Evolutionary conservation across 129 eudicot species (phyloP).

Genomic region (Oenanthe sinensis): DNA sequence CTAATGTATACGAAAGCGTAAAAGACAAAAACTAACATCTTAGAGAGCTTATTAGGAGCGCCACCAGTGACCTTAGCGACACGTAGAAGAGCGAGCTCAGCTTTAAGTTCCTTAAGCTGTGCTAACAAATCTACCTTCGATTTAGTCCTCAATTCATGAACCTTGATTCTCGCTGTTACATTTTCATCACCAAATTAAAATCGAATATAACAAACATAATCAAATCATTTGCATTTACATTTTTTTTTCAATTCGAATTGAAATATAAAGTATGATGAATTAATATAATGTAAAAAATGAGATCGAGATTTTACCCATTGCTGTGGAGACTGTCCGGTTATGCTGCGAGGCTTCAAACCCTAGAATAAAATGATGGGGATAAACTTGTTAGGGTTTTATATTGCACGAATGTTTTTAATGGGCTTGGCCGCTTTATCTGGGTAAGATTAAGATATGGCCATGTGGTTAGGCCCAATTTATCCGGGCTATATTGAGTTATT

Average conservation of each 20-base stretch:
- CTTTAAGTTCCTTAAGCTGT: conserved; percentile 68
- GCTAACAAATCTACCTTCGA: conserved; percentile 38
- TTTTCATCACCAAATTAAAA: neutral
- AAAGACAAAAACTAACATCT: conserved; percentile 23
- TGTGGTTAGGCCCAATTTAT: neutral
- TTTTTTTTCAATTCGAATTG: neutral
- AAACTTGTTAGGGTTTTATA: neutral
- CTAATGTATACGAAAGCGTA: neutral
- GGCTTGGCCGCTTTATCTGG: neutral
- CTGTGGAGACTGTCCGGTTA: neutral
- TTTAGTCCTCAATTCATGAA: conserved; percentile 53
- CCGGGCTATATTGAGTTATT: too few species aligned
- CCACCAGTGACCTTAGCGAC: conserved; percentile 86
- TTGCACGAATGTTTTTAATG: neutral
- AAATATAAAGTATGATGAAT: neutral
- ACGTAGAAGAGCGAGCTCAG: conserved; percentile 59
- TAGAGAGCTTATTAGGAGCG: conserved; percentile 74
- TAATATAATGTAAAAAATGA: neutral
- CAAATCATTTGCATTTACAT: neutral
- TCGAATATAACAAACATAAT: too few species aligned
- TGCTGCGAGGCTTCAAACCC: neutral
- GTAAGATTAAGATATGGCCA: neutral
- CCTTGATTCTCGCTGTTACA: conserved; percentile 48
- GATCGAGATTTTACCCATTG: conserved; percentile 1
- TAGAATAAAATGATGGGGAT: neutral